Base-by-base conservation (phyloP, 164 flowering plant genomes). In the Amborella trichopoda region DNA sequence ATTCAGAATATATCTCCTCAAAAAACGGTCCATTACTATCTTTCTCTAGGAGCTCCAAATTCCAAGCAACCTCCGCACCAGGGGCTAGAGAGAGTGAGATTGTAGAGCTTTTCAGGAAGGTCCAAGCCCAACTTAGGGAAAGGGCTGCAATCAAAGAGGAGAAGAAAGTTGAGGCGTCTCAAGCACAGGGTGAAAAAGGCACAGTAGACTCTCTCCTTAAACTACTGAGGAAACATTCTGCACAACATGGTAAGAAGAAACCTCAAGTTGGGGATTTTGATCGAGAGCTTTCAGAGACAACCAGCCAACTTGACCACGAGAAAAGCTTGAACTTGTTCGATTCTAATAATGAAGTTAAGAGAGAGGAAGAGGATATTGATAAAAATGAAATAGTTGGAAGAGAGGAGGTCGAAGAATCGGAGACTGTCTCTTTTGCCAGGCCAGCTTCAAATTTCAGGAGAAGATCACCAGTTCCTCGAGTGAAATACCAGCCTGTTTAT, bases 171-270 rank as follows among this genome's bases (percentile, higher is more conserved):
- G 88, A 79, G 62, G 56, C 74, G 21, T 26, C 62, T 12, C 62
- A 69, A 58, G 88, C 68, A 59, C 64, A 71, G 37, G 66, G 70
- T 66, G 80, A 73, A 58, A 76, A 65, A 55, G 95, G 76, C 47
- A 79, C 91, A n/a, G 95, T 83, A 21, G 88, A 80, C 66, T 79
- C 94, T 40, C 94, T 83, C 46, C 80, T 90, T 19, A 78, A 81
- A 50, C 69, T 86, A 46, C 57, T 86, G 32, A 61, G 83, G 51
- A 81, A 83, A 48, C 95, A 86, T 62, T 80, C 94, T 0, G 72
- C 53, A 40, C 83, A 80, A 34, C 84, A 79, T 54, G 75, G 79
- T 26, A 74, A 72, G 60, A 68, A 57, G 45, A 78, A 54, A 45
- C 53, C 27, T 27, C 49, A 55, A 23, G 42, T 46, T 11, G 54